Evolutionary conservation across 768 basidiomycete species (phyloP), one percentile per base, ranked within the genome.

Genomic region (Agrocybe chaxingu): DNA sequence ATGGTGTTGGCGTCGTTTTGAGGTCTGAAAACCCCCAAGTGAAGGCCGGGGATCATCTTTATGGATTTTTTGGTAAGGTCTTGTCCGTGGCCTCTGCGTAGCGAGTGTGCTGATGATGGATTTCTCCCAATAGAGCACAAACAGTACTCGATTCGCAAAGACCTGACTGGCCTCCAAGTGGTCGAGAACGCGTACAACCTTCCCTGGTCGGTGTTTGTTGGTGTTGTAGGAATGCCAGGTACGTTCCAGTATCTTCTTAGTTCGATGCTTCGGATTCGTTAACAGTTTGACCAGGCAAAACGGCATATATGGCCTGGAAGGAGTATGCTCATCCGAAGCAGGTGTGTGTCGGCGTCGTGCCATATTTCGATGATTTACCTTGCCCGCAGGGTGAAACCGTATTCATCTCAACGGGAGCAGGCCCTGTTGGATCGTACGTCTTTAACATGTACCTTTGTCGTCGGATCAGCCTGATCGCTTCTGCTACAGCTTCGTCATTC

Each of bases 381-480:
- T 32, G 29, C 0, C 24, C 5, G 3, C 36, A 76, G 70, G 75
- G 73, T 9, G 69, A 78, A 51, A 65, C 64, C 0, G 73, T 62
- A 0, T 78, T 74, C 43, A 68, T 78, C 1, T 69, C 68, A 0
- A 60, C 70, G 32, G 76, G 71, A 18, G 76, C 69, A 35, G 74
- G 73, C 57, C 68, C 82, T 11, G 85, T 89, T 29, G 87, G 86
- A 54, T 78, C 80, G 79, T 82, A 59, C 38, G 81, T 69, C 0
- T 5, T 30, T 12, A n/a, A 41, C 30, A 12, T n/a, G 18, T 5
- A 24, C 24, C 18, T 30, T 32, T 8, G 12, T 1, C 7, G n/a
- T 42, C 7, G 8, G 9, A 18, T 13, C 37, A 4, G 43, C 11
- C 31, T 9, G 24, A n/a, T 42, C 7, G 6, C 8, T 50, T 5